Evolutionary conservation across 108 stramenopile species (phyloP), one percentile per base, ranked within the genome.

Genomic region (Conticribra weissflogii): DNA sequence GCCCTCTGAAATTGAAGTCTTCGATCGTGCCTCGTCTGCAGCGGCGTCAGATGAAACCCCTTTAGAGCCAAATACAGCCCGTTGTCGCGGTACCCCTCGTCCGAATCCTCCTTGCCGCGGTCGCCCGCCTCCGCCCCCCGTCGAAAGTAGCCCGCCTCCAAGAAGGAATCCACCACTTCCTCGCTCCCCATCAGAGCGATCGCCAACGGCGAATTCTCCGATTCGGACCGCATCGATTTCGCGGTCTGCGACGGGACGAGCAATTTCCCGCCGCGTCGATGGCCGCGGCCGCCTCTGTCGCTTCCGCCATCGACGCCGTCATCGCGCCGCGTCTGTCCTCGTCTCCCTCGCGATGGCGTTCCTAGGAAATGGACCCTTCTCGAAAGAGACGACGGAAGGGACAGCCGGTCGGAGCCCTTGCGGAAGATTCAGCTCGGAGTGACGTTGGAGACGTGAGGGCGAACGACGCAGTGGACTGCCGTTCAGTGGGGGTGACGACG

Each of bases 161-260:
- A 17, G 53, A 49, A 19, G 17, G 36, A 18, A 50, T 67, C 59
- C 25, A 62, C 51, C 14, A 78, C 48, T 1, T 33, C 23, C 1
- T 52, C 23, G 24, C 72, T 55, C 9, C 16, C 22, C 17, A 30
- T 23, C 41, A 78, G 54, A 0, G 59, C 53, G 32, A 68, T 16
- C 23, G 71, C 72, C 57, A 78, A 66, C 24, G 68, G 63, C 14
- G 73, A 34, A 25, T 52, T 56, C 2, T 61, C 46, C 32, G 67
- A 47, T 55, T 71, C 71, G 0, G n/a, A 3, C 21, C 50, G 65
- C 54, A 78, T 73, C 45, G 57, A 19, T 0, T 9, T 34, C 5
- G 28, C 55, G n/a, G 65, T 72, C n/a, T 54, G 9, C 4, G 27
- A 4, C 18, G 60, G 48, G 24, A 77, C 36, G 34, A 48, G 69